Base-by-base conservation (phyloP, 495 filamentous ascomycete genomes). In the Neohortaea acidophila region DNA sequence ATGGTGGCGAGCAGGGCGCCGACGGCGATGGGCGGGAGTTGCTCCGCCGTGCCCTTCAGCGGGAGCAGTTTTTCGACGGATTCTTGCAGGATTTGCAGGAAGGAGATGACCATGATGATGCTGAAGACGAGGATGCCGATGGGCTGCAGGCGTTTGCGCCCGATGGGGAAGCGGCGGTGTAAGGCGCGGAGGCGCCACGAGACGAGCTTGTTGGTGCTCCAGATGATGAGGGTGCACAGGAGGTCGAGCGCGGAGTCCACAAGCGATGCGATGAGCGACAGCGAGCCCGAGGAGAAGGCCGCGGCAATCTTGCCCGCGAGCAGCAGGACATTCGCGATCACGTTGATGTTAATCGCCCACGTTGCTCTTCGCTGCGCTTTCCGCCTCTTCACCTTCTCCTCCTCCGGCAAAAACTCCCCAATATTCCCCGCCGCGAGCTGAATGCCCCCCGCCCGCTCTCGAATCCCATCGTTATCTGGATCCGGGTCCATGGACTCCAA, bases 291-390 rank as follows among this genome's bases (percentile, higher is more conserved):
- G 24, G 47, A 56, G 31, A 47, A 43, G 12, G 57, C 51, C 4
- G 63, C 62, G 15, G 59, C 30, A 15, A 53, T 40, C 47, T 67
- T 68, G 19, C 54, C 59, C 27, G 48, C 39, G 1, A 67, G 57
- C 11, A 68, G 51, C 11, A 64, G 34, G 30, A 67, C 55, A 42
- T 68, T 68, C 12, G 63, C 64, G 13, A 65, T 36, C 18, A 67
- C 58, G 29, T 68, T 68, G 39, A 64, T 53, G 46, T 70, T 67
- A 46, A 72, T 70, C 13, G 68, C 68, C 65, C 60, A 68, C 35
- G 58, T 65, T 1, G 63, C 62, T 27, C 62, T 51, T 23, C 45
- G 46, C 10, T 51, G 55, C 12, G 51, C 60, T 10, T 49, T 56
- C 21, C 49, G 43, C 8, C 68, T 44, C 45, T 58, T 59, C 40